Base-by-base conservation (phyloP, 305 asterid species). In the Fraxinus albicans region DNA sequence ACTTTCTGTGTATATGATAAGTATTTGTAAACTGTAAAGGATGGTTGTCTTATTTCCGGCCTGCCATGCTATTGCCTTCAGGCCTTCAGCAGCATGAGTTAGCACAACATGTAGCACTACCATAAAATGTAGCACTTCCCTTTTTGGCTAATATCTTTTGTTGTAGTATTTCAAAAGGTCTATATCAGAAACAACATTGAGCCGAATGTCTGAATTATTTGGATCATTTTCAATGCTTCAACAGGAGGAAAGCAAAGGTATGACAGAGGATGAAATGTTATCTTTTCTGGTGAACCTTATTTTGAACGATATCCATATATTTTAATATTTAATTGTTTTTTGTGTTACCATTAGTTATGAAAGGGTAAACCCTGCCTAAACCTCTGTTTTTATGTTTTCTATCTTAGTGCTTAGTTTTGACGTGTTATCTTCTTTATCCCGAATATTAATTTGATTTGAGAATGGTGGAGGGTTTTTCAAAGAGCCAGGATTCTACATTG, bases 131-230 rank as follows among this genome's bases (percentile, higher is more conserved):
- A 47, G 33, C 33, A 74, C 79, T 83, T 7, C 58, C 10, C 82
- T 82, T 53, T 83, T 42, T 83, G 86, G 84, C 83, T 85, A 86
- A 83, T 78, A 75, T 82, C 1, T 44, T 55, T 77, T 84, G 10
- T 82, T 88, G 83, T 80, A 94, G 98, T 82, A 87, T 79, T 82
- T 90, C 69, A 93, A 88, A 88, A 93, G 97, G 89, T 94, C 93
- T 25, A 86, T 87, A 84, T 92, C 98, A 1, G 98, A 94, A 89
- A 81, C 95, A 73, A 91, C 94, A 27, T 83, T 94, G 81, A 90
- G 86, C 27, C 87, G 93, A 80, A 84, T 90, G 91, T 90, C 95
- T 3, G 94, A 84, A 72, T 69, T 92, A 77, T 83, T 93, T 81
- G 97, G 97, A 81, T 90, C 98, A 2, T 79, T 93, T 86, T 83